These are phyloP conservation scores for Glebionis coronaria DNA, from an alignment of 129 eudicot genomes.

Conservation along the genomic window DNA sequence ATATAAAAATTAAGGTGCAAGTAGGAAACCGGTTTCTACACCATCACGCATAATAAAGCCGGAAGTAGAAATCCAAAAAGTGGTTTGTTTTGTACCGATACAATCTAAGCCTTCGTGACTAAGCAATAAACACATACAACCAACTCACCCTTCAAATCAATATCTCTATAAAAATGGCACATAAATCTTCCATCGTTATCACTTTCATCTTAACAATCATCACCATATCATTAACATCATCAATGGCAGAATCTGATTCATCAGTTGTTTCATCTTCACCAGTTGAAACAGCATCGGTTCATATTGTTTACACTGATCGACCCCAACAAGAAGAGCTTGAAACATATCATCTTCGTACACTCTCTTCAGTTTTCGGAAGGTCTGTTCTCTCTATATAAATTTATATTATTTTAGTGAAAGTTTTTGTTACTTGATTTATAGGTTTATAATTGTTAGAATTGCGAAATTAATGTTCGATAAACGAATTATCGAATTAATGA, in stretches of 20 bases:
- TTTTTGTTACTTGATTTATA: too few relatives aligned
- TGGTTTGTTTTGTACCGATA: slow-evolving; percentile 14
- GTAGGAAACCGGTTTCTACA: too few relatives aligned
- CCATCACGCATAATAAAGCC: too few relatives aligned
- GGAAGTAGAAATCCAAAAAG: too few relatives aligned
- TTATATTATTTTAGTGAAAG: background rate
- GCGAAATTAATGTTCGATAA: too few relatives aligned
- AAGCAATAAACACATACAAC: slow-evolving; percentile 15
- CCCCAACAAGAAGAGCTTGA: slow-evolving; percentile 63
- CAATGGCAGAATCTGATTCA: slow-evolving; percentile 48
- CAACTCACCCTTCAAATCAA: background rate
- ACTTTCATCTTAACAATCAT: slow-evolving; percentile 10
- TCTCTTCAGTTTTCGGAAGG: slow-evolving; percentile 86
- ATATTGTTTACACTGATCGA: slow-evolving; percentile 77
- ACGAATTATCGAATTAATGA: too few relatives aligned
- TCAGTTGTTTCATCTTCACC: slow-evolving; percentile 25
- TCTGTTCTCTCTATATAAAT: slow-evolving; percentile 3
- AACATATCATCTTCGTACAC: slow-evolving; percentile 59
- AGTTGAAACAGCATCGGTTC: slow-evolving; percentile 38
- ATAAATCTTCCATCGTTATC: slow-evolving; percentile 15
- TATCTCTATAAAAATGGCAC: slow-evolving; percentile 28
- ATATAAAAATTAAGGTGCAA: too few relatives aligned
- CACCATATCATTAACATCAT: slow-evolving; percentile 1
- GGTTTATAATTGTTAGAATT: too few relatives aligned
- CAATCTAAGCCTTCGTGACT: slow-evolving; percentile 19